These are phyloP conservation scores for Elaeis guineensis DNA, from an alignment of 176 grass and related monocot species.

Conservation along the genomic window DNA sequence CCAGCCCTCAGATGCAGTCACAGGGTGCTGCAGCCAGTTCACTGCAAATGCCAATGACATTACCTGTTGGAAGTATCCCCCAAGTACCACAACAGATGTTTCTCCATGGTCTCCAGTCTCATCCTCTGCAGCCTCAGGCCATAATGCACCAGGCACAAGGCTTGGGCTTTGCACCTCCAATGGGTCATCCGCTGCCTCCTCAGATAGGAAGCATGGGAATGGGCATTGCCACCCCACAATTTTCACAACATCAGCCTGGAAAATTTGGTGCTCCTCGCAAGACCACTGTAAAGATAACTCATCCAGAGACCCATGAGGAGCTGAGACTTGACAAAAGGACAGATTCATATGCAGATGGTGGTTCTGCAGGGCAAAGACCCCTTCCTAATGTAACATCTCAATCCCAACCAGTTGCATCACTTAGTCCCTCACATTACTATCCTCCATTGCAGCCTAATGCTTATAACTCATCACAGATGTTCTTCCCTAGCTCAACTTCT, in stretches of 20 bases:
- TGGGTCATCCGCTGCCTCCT: no score
- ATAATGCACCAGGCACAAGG: no score
- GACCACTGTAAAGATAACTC: conserved; percentile 64
- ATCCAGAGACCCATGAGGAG: conserved; percentile 87
- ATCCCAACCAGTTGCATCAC: conserved; percentile 23
- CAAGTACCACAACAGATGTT: no score
- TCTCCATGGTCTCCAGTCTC: no score
- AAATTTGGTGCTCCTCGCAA: conserved; percentile 40
- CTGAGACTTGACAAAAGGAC: conserved; percentile 51
- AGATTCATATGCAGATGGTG: conserved; percentile 9
- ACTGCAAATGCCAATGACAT: no score
- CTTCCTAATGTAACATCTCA: conserved; percentile 36
- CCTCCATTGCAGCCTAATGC: conserved; percentile 24
- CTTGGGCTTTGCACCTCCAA: no score
- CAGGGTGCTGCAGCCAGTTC: no score
- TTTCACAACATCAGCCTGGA: conserved; percentile 41
- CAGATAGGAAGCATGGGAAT: conserved; percentile 26
- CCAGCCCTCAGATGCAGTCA: no score
- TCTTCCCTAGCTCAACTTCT: conserved; percentile 30
- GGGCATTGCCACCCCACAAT: conserved; percentile 28
- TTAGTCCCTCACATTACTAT: conserved; percentile 39
- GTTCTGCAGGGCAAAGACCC: conserved; percentile 33
- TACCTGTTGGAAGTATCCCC: no score
- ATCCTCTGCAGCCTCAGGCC: no score
- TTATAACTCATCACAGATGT: conserved; percentile 47